Evolutionary conservation across 2,329 filamentous ascomycete species (phyloP).

Genomic region (Nakataea oryzae): DNA sequence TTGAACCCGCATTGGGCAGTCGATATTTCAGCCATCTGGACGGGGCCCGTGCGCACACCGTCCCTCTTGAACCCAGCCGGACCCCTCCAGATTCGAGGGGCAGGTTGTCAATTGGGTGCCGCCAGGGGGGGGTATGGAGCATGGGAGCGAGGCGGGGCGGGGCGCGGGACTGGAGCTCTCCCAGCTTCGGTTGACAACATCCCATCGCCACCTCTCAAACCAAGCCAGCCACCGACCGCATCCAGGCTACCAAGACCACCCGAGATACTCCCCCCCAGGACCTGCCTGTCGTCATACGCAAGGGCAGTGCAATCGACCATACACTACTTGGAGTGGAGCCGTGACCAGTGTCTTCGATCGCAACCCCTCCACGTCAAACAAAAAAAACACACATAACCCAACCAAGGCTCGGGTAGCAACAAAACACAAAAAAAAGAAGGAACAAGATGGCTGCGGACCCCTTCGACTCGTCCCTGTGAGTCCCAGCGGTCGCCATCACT

Average conservation of each 20-base stretch:
- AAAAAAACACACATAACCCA: background rate
- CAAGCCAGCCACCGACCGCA: too few relatives aligned
- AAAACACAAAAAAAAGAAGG: too few relatives aligned
- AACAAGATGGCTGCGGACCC: constrained; percentile 43
- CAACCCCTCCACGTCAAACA: background rate
- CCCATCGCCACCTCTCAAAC: too few relatives aligned
- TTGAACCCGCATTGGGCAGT: too few relatives aligned
- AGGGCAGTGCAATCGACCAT: background rate
- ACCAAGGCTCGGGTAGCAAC: background rate
- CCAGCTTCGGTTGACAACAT: background rate
- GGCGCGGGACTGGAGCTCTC: background rate
- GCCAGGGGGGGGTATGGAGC: background rate
- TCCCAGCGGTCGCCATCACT: background rate
- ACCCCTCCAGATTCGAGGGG: too few relatives aligned
- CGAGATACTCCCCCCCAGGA: too few relatives aligned
- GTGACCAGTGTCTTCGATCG: background rate
- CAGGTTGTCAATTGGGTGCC: background rate
- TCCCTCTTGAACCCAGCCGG: too few relatives aligned
- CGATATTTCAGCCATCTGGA: too few relatives aligned
- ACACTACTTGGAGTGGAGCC: background rate
- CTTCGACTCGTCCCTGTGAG: constrained; percentile 69
- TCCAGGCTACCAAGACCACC: background rate
- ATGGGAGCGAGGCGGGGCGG: background rate
- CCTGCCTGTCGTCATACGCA: too few relatives aligned
- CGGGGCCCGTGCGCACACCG: background rate